Percentiles rank a stretch among this genome's conserved stretches.
Evolutionary conservation across 2,329 filamentous ascomycete genomes (phyloP).

Genomic region (Didymella pomorum): DNA sequence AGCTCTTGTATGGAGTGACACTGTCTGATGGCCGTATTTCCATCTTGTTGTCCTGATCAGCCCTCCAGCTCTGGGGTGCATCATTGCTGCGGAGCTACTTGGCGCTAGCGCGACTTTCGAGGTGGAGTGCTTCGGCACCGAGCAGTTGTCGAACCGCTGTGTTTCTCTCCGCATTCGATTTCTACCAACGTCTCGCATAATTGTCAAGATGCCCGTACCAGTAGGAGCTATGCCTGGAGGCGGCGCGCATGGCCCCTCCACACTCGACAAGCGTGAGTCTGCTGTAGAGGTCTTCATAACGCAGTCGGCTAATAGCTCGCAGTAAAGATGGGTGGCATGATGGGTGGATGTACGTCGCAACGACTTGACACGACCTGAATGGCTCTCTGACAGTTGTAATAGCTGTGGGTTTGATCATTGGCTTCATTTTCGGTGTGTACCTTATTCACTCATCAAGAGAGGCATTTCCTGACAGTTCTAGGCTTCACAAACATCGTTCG

Average conservation of each 20-base stretch:
- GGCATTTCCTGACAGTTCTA: conserved; percentile 51
- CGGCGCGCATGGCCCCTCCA: conserved; percentile 65
- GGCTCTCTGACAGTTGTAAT: conserved; percentile 26
- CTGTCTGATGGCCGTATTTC: neutral
- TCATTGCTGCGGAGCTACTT: conserved; percentile 15
- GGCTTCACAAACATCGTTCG: conserved; percentile 94
- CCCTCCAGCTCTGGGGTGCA: neutral
- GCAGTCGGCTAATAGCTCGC: conserved; percentile 46
- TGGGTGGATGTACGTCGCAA: conserved; percentile 86
- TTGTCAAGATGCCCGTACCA: conserved; percentile 64
- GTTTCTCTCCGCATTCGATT: conserved; percentile 29
- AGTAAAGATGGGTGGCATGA: conserved; percentile 99
- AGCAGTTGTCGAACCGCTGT: conserved; percentile 20
- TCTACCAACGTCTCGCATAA: conserved; percentile 8
- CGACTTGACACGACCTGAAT: neutral
- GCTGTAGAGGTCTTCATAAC: conserved; percentile 15
- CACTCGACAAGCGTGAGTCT: conserved; percentile 73
- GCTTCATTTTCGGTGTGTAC: conserved; percentile 89
- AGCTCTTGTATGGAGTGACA: neutral
- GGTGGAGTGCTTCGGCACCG: conserved; percentile 17
- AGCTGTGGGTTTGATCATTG: conserved; percentile 97
- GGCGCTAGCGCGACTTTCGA: conserved; percentile 15
- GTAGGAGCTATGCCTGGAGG: conserved; percentile 54
- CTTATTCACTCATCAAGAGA: neutral
- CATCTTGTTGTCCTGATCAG: neutral